Evolutionary conservation across 2,329 filamentous ascomycete genomes (phyloP).

Genomic region (Phyllosticta citribraziliensis): DNA sequence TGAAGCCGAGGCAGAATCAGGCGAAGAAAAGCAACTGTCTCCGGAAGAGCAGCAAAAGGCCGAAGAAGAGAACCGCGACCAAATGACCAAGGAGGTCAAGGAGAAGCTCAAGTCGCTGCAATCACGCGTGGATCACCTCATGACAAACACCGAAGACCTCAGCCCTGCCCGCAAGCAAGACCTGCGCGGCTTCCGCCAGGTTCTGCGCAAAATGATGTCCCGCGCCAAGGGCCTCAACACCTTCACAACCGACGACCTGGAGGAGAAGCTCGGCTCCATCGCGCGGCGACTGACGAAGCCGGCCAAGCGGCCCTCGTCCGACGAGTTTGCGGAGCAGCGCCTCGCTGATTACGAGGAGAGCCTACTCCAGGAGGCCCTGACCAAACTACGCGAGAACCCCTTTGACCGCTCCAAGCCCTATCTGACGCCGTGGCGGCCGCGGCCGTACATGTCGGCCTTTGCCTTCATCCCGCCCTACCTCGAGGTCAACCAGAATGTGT

Average conservation of each 20-base stretch:
- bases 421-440: slow-evolving; percentile 78
- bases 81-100: slow-evolving; percentile 12
- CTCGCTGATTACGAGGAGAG: slow-evolving; percentile 47
- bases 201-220: slow-evolving; percentile 53
- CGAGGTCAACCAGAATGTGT: slow-evolving; percentile 96
- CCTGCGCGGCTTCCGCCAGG: slow-evolving; percentile 61
- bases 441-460: slow-evolving; percentile 81
- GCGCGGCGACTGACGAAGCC: slow-evolving; percentile 12
- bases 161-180: slow-evolving; percentile 65
- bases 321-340: slow-evolving; percentile 11
- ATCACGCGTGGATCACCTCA: slow-evolving; percentile 48
- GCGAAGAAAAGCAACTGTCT: slow-evolving; percentile 41
- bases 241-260: slow-evolving; percentile 30
- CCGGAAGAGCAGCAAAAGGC: slow-evolving; percentile 21
- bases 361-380: slow-evolving; percentile 48
- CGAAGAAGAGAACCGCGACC: slow-evolving; percentile 15
- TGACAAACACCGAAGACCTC: slow-evolving; percentile 43
- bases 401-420: slow-evolving; percentile 73
- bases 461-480: slow-evolving; percentile 92
- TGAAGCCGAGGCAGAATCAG: slow-evolving; percentile 32
- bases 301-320: slow-evolving; percentile 5
- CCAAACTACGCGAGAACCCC: slow-evolving; percentile 57
- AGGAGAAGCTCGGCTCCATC: slow-evolving; percentile 38
- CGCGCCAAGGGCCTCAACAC: slow-evolving; percentile 34
- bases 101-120: slow-evolving; percentile 24